Percentiles rank a stretch among this genome's conserved stretches.
Evolutionary conservation across 108 stramenopile species (phyloP).

Genomic region (Cyclotella baltica): DNA sequence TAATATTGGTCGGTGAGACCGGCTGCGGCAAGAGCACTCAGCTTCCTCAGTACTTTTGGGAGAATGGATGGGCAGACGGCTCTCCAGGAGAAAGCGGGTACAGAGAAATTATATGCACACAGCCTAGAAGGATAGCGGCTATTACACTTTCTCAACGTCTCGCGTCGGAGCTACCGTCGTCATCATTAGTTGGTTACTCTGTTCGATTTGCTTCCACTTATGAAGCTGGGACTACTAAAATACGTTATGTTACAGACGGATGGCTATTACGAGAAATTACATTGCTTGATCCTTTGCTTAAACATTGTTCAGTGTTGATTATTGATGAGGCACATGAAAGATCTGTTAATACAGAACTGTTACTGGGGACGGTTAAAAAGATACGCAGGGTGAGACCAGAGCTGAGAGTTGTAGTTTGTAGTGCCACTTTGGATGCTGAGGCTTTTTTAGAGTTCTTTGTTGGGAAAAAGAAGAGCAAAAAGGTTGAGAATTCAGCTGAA

Average conservation of each 20-base stretch:
- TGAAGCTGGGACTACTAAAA: constrained; percentile 59
- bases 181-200: constrained; percentile 74
- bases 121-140: constrained; percentile 94
- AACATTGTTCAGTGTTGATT: constrained; percentile 92
- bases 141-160: constrained; percentile 85
- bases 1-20: constrained; percentile 96
- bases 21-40: constrained; percentile 96
- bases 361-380: constrained; percentile 91
- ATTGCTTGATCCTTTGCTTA: constrained; percentile 89
- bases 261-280: constrained; percentile 91
- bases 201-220: constrained; percentile 82
- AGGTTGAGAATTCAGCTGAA: constrained; percentile 38
- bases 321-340: constrained; percentile 98
- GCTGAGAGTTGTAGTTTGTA: constrained; percentile 93
- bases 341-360: constrained; percentile 87
- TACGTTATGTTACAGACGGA: constrained; percentile 92
- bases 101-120: constrained; percentile 84
- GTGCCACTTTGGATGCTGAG: constrained; percentile 96
- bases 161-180: constrained; percentile 62
- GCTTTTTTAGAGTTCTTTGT: constrained; percentile 93
- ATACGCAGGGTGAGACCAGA: constrained; percentile 78
- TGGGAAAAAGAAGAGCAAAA: constrained; percentile 50
- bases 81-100: constrained; percentile 26
- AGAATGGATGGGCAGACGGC: constrained; percentile 87
- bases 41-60: constrained; percentile 91